Base-by-base conservation (phyloP, 202 grass and related monocot genomes). In the Musa balbisiana region DNA sequence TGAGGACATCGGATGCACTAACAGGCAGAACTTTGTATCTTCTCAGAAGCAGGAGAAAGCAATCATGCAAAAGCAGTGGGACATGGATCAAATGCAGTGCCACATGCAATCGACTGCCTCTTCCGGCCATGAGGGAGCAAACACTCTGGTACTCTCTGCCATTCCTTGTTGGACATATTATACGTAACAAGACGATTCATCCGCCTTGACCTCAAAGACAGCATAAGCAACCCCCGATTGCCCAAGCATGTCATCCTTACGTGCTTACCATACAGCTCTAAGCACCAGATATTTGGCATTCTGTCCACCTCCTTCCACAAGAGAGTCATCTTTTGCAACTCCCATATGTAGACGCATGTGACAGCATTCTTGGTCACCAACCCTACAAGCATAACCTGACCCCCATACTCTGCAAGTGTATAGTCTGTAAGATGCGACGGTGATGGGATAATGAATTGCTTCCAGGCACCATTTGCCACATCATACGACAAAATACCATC, bases 291-390 rank as follows among this genome's bases (percentile, higher is more conserved):
- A 84, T 89, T 97, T 97, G 94, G 94, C 94, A 97, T 97, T 92
- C 94, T 97, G 94, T 97, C 94, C 94, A 97, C 94, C 94, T 97
- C 94, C 88, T 91, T 97, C 94, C 94, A 97, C 76, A 97, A 86
- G 84, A 97, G 88, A 75, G 94, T 97, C 94, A 97, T 97, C 81
- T 84, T 97, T 88, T 97, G 90, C 81, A 97, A 81, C 84, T 97
- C 94, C 94, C 94, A 97, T 80, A 97, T 82, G 83, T 89, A 92
- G 79, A 97, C 83, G 23, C 94, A 97, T 67, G 91, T 86, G 2
- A 91, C 94, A 72, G 88, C 91, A 82, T 97, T 97, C 68, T 97
- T 94, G 67, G 84, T 89, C 76, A 98, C 81, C 77, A 98, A 70
- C 23, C 94, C 94, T 53, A 98, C 88, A 64, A 98, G 91, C 84